Conservation (phyloP, 2,329 filamentous ascomycete genomes). For the Neopestalotiopsis rosae region DNA sequence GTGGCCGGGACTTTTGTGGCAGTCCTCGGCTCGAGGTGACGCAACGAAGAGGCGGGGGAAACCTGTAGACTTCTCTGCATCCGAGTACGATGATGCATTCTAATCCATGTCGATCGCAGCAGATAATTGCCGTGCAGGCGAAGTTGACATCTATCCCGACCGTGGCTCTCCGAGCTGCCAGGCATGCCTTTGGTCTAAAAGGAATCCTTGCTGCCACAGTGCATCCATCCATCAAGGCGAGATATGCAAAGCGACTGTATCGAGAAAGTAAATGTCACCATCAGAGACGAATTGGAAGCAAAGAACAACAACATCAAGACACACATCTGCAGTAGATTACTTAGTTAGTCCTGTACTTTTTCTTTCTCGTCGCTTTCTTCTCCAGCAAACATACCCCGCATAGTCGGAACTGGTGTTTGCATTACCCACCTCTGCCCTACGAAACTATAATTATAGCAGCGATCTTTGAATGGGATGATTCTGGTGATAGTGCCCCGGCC, state of each 20-base stretch:
- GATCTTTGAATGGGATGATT: neutral
- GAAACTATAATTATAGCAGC: neutral
- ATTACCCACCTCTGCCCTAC: neutral
- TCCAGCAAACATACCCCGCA: neutral
- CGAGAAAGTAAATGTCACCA: neutral
- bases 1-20: too few species aligned
- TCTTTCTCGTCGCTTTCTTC: neutral
- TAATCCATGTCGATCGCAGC: too few species aligned
- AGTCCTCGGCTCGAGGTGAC: too few species aligned
- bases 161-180: too few species aligned
- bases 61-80: too few species aligned
- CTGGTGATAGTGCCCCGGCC: neutral
- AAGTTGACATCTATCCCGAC: too few species aligned
- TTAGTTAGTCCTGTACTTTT: neutral
- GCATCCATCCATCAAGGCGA: too few species aligned
- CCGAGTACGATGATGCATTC: too few species aligned
- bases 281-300: neutral
- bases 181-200: too few species aligned
- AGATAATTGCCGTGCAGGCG: too few species aligned
- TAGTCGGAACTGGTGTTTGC: neutral
- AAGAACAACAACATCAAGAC: neutral
- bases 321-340: neutral
- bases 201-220: too few species aligned
- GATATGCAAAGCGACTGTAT: neutral
- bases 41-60: too few species aligned